Base-by-base conservation (phyloP, 208 protist species). In the Spongospora subterranea region DNA sequence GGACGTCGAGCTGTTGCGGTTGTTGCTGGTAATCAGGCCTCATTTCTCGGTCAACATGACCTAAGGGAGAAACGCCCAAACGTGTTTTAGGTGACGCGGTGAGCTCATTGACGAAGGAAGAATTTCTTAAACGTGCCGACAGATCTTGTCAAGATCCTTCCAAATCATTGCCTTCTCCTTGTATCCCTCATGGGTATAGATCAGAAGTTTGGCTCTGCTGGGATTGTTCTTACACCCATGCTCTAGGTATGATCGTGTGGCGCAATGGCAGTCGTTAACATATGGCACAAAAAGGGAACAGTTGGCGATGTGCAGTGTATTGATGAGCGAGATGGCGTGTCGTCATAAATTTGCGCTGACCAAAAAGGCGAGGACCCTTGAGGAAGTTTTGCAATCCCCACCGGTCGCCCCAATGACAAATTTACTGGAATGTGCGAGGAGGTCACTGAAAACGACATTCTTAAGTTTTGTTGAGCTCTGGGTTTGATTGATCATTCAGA, bases 41-140 rank as follows among this genome's bases (percentile, higher is more conserved):
- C 24, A 29, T 6, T 60, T 60, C 50, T 60, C 50, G 6, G 13
- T 24, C 6, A 60, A 29, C 24, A 29, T 6, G 50, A 24, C 50
- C 50, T 24, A 60, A 6, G 50, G 13, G 24, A 60, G 50, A 6
- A 60, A 60, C 24, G 50, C 24, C 24, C 50, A 60, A 6, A 60
- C 6, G 24, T 60, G 6, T 60, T 60, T 60, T 60, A 53, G 91
- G 89, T 0, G 91, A 93, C 46, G 76, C 88, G 1, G 91, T 93
- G 1, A 88, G 76, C 41, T 93, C 91, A 39, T 45, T 93, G 43
- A 35, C 53, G 43, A 82, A 66, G 0, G 39, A 11, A 40, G 66
- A 89, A 0, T 93, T 93, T 39, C 82, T 93, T n/a, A 43, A 41
- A 24, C 66, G 91, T 24, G 91, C 91, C 39, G 91, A 93, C 64